Evolutionary conservation across 23 red algal genomes (phyloP), one percentile per base, ranked within the genome.

Genomic region (Pyropia haitanensis): DNA sequence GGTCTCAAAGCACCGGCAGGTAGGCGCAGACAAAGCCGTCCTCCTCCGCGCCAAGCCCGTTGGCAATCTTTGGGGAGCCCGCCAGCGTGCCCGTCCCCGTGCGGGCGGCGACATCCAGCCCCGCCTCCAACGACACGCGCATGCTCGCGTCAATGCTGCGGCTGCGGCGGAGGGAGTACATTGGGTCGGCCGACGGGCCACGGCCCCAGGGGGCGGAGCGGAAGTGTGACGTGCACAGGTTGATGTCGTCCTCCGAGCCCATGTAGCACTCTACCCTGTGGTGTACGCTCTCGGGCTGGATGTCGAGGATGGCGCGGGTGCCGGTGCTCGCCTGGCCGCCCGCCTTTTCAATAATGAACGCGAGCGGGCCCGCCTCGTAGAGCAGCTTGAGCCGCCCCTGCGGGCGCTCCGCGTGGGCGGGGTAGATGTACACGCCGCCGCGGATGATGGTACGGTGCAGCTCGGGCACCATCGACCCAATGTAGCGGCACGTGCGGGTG

Each of bases 341-440:
- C 14, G 93, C 93, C 63, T 90, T 72, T 18, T 83, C 82, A 23
- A 87, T 75, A 20, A 97, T 66, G 58, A 82, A 90, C 23, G 93
- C 93, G 63, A 97, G 74, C 4, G 93, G 93, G 6, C 77, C 86
- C n/a, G 93, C 93, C 62, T 97, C 93, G 64, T 97, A 97, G 32
- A 97, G 68, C 2, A 97, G 66, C 53, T 88, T 88, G 61, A 97
- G 76, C 1, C 81, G 71, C 17, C 93, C 93, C 31, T 81, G 75
- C 16, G 90, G 90, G 51, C 80, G 70, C 39, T 46, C 39, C 23
- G 55, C 64, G 51, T 90, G 76, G 10, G 83, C 73, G 20, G 87
- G 87, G 51, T 97, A 97, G 85, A 97, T 87, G 70, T 91, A 87
- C 29, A 97, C 82, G 30, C 93, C 93, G 18, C 93, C 93, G 49